Base-by-base conservation (phyloP, 495 filamentous ascomycete genomes). In the Schizothecium vesticola region DNA sequence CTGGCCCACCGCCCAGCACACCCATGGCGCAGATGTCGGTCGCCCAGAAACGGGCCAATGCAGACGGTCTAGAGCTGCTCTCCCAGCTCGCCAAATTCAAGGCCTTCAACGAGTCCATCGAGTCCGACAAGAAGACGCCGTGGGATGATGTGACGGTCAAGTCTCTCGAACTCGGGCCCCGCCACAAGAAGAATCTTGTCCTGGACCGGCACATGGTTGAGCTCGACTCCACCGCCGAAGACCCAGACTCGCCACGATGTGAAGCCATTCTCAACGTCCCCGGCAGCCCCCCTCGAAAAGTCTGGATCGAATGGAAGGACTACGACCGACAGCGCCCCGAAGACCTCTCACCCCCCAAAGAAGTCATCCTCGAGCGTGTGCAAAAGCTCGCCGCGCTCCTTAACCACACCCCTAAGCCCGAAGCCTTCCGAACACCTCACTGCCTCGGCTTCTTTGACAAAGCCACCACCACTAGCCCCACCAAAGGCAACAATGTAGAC, bases 291-390 rank as follows among this genome's bases (percentile, higher is more conserved):
- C 63, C 26, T 21, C 78, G 76, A 62, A 75, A 73, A 51, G 80
- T 83, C 2, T 83, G 80, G 80, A 72, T 83, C 7, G 80, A 83
- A 67, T 83, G 80, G 80, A 83, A 81, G 69, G 80, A 82, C 56
- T 83, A 82, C 60, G 80, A 82, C 33, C 69, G 70, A 2, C 76
- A 75, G 59, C 58, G 71, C 16, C 77, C 77, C 19, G 71, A 69
- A 10, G 77, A 79, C 59, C 56, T 74, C 9, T 73, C 71, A 16
- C 69, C 75, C 1, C 70, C 78, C 56, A 76, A 80, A 67, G 60
- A 72, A 10, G 75, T 78, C 24, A 80, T 82, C 28, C 43, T 79
- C 19, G 73, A 78, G 56, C 67, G 80, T 21, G 80, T 82, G 11
- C 64, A 68, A 3, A 80, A 78, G 33, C 75, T 83, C 9, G 78